Evolutionary conservation across 2,329 filamentous ascomycete genomes (phyloP).

Genomic region (Talaromyces pinophilus): DNA sequence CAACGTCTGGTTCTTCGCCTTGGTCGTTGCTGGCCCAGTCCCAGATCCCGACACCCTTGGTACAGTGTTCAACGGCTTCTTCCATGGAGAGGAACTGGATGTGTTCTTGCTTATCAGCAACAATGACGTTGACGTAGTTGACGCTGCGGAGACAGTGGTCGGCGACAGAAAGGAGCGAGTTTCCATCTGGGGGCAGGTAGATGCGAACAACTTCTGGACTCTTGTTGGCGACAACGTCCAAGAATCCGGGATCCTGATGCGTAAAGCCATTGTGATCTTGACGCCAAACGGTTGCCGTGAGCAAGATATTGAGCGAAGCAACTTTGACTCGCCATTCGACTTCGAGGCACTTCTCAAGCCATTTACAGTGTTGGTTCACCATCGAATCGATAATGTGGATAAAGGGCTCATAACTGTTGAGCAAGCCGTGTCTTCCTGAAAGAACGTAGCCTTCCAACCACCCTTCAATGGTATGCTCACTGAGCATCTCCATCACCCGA

Average conservation of each 20-base stretch:
- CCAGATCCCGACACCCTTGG: conserved; percentile 78
- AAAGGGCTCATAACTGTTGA: conserved; percentile 82
- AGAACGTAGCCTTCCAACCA: conserved; percentile 80
- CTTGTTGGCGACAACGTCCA: conserved; percentile 78
- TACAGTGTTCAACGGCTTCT: conserved; percentile 71
- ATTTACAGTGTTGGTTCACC: conserved; percentile 85
- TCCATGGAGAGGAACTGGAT: conserved; percentile 75
- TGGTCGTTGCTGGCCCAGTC: conserved; percentile 72
- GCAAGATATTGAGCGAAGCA: conserved; percentile 74
- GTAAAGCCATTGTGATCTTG: conserved; percentile 85
- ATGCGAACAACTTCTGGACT: conserved; percentile 77
- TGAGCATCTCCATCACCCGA: conserved; percentile 82
- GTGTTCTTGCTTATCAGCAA: conserved; percentile 78
- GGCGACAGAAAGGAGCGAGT: conserved; percentile 73
- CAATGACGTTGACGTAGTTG: conserved; percentile 81
- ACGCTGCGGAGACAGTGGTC: conserved; percentile 71
- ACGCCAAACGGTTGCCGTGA: conserved; percentile 77
- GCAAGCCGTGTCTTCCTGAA: conserved; percentile 71
- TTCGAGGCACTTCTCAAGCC: conserved; percentile 79
- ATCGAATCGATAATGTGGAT: conserved; percentile 82
- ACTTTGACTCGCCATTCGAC: conserved; percentile 74
- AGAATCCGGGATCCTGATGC: conserved; percentile 77
- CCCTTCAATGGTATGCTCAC: conserved; percentile 75
- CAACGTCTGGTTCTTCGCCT: conserved; percentile 67
- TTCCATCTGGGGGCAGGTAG: conserved; percentile 77